Evolutionary conservation across 345 rosid species (phyloP), one percentile per base, ranked within the genome.

Genomic region (Heritiera fomes): DNA sequence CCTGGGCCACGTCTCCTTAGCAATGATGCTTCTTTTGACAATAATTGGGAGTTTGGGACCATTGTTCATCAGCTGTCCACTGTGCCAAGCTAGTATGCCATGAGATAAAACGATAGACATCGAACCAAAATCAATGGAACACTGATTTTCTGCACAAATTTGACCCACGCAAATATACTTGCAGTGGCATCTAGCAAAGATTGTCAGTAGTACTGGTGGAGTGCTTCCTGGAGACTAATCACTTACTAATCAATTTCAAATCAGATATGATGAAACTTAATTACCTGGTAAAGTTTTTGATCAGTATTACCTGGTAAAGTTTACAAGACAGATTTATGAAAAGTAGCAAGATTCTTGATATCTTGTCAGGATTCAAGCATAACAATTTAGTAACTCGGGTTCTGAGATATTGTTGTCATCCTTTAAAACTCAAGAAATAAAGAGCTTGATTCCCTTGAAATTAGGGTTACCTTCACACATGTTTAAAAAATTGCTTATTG

Each of bases 361-460:
- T 2, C 63, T 28, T 60, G 7, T 9, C 14, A 10, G 52, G 52
- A 10, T 47, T 60, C 64, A 60, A 15, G 5, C 66, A 58, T 3
- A 58, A 58, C 11, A 62, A 30, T 62, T 15, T 23, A 23, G 34
- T 18, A 65, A 38, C 2, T 65, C 8, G 45, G 47, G 47, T 30
- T 62, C 40, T 62, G 12, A 30, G 41, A 28, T 11, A 30, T 43
- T 13, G 30, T 12, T 14, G 18, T 41, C 30, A 4, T n/a, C 10
- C 28, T 18, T n/a, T 58, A 2, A 3, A 18, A 58, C 10, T 18
- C 34, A 45, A 45, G 18, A 45, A 68, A 50, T 1, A 8, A 28
- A 50, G 61, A 52, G 75, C 45, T 49, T 71, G 43, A 71, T 71
- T 52, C 15, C 46, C 75, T 52, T 52, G 28, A 52, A 32, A 71